Evolutionary conservation across 441 rosid species (phyloP).

Genomic region (Biscutella laevigata): DNA sequence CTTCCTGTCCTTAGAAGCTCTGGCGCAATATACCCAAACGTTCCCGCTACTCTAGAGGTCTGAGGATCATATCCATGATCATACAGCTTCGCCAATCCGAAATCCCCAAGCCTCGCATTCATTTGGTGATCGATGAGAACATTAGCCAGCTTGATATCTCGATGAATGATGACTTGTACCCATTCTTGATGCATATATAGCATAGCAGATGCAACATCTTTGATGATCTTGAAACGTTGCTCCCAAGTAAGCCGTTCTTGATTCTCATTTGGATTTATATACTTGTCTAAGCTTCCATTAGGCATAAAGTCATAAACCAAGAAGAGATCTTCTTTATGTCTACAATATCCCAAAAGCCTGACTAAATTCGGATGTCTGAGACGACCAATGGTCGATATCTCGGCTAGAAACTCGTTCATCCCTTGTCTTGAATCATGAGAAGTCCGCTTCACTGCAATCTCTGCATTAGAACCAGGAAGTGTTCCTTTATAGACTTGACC

Average conservation of each 20-base stretch:
- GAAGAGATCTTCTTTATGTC: constrained; percentile 24
- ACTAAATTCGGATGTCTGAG: constrained; percentile 38
- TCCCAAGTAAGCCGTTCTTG: constrained; percentile 30
- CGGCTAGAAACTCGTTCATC: constrained; percentile 33
- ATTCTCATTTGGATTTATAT: constrained; percentile 17
- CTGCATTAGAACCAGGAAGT: too few relatives aligned
- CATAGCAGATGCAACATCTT: constrained; percentile 27
- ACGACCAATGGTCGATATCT: constrained; percentile 35
- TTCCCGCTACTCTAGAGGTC: constrained; percentile 32
- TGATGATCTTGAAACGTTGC: constrained; percentile 31
- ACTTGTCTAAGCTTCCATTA: constrained; percentile 33
- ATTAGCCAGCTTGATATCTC: constrained; percentile 34
- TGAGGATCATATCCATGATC: constrained; percentile 26
- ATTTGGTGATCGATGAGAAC: constrained; percentile 25
- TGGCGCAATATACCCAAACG: constrained; percentile 37
- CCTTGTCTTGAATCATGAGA: too few relatives aligned
- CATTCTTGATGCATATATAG: constrained; percentile 32
- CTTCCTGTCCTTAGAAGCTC: constrained; percentile 28
- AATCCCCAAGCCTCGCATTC: constrained; percentile 30
- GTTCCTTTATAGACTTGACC: too few relatives aligned
- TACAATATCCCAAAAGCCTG: constrained; percentile 31
- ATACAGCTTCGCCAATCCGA: constrained; percentile 32
- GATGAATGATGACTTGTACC: constrained; percentile 31
- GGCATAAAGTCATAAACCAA: constrained; percentile 39
- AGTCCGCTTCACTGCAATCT: too few relatives aligned